These are phyloP conservation scores for Pseudodiploospora longispora DNA, from an alignment of 2,329 filamentous ascomycete genomes.

Conservation along the genomic window DNA sequence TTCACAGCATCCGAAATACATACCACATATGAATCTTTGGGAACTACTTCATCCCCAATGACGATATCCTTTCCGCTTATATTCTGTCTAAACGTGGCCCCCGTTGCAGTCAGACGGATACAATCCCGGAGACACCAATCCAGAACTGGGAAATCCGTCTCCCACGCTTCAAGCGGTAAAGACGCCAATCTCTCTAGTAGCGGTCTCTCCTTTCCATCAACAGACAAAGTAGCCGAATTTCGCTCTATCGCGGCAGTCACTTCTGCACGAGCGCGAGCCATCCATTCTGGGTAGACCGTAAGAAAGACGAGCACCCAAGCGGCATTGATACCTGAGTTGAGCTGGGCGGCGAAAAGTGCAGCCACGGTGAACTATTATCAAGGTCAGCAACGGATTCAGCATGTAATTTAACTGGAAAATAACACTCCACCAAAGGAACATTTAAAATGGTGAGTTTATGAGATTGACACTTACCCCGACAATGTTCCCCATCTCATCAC, in stretches of 20 bases:
- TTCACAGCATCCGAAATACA: neutral
- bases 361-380: slow-evolving; percentile 39
- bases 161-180: slow-evolving; percentile 46
- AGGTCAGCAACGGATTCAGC: too few relatives aligned
- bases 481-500: slow-evolving; percentile 34
- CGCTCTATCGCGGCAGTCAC: slow-evolving; percentile 27
- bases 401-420: too few relatives aligned
- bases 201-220: slow-evolving; percentile 15
- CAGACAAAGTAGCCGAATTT: slow-evolving; percentile 32
- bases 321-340: slow-evolving; percentile 50
- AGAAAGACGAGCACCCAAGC: slow-evolving; percentile 45
- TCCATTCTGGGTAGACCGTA: slow-evolving; percentile 38
- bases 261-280: slow-evolving; percentile 35
- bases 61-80: slow-evolving; percentile 34
- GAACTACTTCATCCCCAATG: slow-evolving; percentile 39
- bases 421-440: neutral
- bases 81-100: slow-evolving; percentile 45
- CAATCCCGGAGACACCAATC: slow-evolving; percentile 45
- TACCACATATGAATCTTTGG: slow-evolving; percentile 35
- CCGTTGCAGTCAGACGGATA: slow-evolving; percentile 41
- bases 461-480: slow-evolving; percentile 25
- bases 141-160: slow-evolving; percentile 43
- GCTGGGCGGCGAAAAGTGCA: slow-evolving; percentile 45
- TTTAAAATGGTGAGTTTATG: neutral
- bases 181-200: slow-evolving; percentile 29